Evolutionary conservation across 306 rosid species (phyloP).

Genomic region (Trifolium repens): DNA sequence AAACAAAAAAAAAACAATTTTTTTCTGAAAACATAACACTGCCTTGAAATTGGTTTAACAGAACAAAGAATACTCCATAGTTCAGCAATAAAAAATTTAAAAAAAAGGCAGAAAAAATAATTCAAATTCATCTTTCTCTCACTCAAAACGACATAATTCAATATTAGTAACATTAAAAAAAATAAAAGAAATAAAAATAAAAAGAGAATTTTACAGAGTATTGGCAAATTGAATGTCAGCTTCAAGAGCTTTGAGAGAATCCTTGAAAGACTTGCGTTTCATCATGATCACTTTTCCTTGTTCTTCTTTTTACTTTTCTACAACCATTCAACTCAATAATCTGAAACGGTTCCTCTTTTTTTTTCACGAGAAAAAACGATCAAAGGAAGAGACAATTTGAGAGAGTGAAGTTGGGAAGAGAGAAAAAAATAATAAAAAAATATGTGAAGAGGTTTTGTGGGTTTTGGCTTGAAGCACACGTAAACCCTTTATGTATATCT

Average conservation of each 20-base stretch:
- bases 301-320: neutral
- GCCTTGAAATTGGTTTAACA: constrained; percentile 12
- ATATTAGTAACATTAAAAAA: neutral
- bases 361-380: neutral
- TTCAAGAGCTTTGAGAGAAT: constrained; percentile 51
- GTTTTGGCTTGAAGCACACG: constrained; percentile 51
- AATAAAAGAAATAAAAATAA: neutral
- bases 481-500: constrained; percentile 32
- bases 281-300: neutral
- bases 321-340: neutral
- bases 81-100: neutral
- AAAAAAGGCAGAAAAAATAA: neutral
- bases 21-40: neutral
- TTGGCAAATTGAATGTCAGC: constrained; percentile 45
- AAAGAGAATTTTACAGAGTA: constrained; percentile 36
- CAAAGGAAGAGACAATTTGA: constrained; percentile 19
- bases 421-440: neutral
- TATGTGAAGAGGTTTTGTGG: constrained; percentile 19
- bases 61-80: neutral
- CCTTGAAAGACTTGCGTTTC: constrained; percentile 45
- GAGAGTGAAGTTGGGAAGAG: neutral
- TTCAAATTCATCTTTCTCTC: neutral
- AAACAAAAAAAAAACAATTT: neutral
- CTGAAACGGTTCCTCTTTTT: constrained; percentile 6
- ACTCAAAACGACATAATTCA: neutral